phyloP scores from a whole-genome alignment of 352 stramenopile species.

The Thraustochytrium striatum region DNA sequence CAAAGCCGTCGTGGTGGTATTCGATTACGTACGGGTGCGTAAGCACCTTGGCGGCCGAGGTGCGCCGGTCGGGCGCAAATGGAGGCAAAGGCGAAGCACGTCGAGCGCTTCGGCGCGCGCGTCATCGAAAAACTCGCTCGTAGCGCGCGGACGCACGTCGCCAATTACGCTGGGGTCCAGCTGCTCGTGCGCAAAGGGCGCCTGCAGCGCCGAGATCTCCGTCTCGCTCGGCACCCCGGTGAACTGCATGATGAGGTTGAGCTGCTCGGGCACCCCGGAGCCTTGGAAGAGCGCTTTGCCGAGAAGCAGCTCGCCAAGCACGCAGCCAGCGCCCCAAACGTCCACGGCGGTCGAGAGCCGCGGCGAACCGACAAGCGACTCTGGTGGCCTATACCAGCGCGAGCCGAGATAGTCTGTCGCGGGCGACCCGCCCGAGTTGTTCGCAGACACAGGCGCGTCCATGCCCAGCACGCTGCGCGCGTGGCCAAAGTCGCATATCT shows the following conservation, averaged over 20 bases:
- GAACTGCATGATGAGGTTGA: constrained; percentile 35
- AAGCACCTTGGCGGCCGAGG: neutral
- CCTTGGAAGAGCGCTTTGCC: constrained; percentile 39
- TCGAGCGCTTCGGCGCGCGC: constrained; percentile 19
- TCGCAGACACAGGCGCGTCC: no score
- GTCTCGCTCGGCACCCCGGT: neutral
- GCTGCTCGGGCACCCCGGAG: constrained; percentile 1
- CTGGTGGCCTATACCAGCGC: constrained; percentile 41
- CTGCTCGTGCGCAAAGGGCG: constrained; percentile 32
- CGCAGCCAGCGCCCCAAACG: constrained; percentile 45
- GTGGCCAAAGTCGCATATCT: constrained; percentile 83
- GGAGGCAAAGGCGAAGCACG: constrained; percentile 32
- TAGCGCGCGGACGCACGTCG: neutral
- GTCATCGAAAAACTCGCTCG: constrained; percentile 21
- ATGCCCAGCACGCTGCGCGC: constrained; percentile 56
- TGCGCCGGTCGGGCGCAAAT: constrained; percentile 1
- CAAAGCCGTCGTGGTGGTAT: constrained; percentile 33
- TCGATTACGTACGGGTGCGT: constrained; percentile 43
- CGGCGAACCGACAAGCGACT: constrained; percentile 30
- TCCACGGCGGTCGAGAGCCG: constrained; percentile 14
- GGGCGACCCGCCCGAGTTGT: neutral
- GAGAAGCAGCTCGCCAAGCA: constrained; percentile 40
- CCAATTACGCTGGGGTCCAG: constrained; percentile 12
- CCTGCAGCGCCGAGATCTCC: neutral
- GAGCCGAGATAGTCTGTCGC: constrained; percentile 55